Base-by-base conservation (phyloP, 768 basidiomycete species). In the Sistotremastrum suecicum region DNA sequence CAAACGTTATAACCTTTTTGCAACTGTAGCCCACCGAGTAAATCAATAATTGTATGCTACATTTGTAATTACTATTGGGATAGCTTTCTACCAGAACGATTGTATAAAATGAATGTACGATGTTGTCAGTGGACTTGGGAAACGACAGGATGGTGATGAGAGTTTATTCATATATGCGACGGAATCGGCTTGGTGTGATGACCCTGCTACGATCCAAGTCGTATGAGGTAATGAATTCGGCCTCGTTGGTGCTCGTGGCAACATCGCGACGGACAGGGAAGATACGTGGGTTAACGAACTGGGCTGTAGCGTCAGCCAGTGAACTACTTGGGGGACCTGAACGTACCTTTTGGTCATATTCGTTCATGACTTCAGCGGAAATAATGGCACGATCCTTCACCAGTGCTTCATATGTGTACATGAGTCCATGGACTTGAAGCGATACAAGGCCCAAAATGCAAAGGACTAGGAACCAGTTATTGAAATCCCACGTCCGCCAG, bases 201-300 rank as follows among this genome's bases (percentile, higher is more conserved):
- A 20, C 20, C 20, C 2, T 20, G 20, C 20, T 20, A 20, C 20
- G 20, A 20, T 20, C 20, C 20, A 20, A 20, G 20, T 20, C 20
- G 20, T 20, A 20, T 2, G 20, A 20, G 20, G 20, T 69, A 6
- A 84, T 72, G 50, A 85, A 70, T 67, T 90, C 87, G 1, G 82
- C 74, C 56, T 90, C 70, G 59, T 87, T 78, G 2, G 87, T 90
- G 85, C 86, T 87, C 30, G 86, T 81, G 3, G 80, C 78, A 1
- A 76, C 84, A 51, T 90, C 87, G 48, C 68, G 75, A 32, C 82
- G 75, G 20, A 89, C 67, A 5, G 81, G 81, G 54, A 83, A 80
- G 49, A 86, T 60, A 49, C 79, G 75, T n/a, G 87, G 88, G 53
- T 82, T 75, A 3, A 90, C 87, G 57, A 86, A 90, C 85, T 90